A percentile compares a stretch with the other conserved stretches of the same genome.
Conservation (phyloP, 1,139 yeast genomes). For the Kluyveromyces marxianus region DNA sequence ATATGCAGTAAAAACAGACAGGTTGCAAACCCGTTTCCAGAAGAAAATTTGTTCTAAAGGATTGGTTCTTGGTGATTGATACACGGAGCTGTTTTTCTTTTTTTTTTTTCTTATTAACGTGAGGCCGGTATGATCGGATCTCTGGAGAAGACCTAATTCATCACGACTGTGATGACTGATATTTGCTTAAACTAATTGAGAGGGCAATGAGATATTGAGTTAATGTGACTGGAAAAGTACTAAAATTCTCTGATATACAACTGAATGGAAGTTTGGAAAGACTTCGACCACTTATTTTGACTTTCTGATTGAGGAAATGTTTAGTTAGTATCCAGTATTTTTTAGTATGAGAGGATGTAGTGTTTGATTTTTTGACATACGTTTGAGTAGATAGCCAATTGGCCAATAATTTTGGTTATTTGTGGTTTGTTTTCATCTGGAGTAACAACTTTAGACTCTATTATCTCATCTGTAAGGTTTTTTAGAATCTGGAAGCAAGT, state of each 20-base stretch:
- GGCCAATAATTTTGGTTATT: neutral
- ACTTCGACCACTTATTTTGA: conserved; percentile 25
- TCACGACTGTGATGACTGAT: neutral
- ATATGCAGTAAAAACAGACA: too few species aligned
- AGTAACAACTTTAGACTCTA: conserved; percentile 13
- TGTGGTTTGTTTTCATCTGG: neutral
- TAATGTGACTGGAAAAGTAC: conserved; percentile 20
- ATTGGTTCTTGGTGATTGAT: too few species aligned
- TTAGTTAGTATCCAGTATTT: neutral
- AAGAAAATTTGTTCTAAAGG: too few species aligned
- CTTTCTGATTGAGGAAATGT: conserved; percentile 5
- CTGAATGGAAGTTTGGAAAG: conserved; percentile 24
- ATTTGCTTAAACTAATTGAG: conserved; percentile 12
- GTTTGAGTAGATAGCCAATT: neutral
- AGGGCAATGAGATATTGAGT: conserved; percentile 22
- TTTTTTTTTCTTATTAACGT: neutral
- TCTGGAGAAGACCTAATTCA: neutral
- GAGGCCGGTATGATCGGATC: neutral
- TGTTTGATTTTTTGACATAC: neutral
- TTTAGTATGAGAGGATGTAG: neutral
- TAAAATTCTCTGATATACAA: conserved; percentile 25
- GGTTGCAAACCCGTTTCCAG: too few species aligned
- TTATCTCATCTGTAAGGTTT: conserved; percentile 15
- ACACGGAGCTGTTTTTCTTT: too few species aligned
- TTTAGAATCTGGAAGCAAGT: conserved; percentile 24